phyloP scores from a whole-genome alignment of 2,329 filamentous ascomycete species.

The Madurella mycetomatis region DNA sequence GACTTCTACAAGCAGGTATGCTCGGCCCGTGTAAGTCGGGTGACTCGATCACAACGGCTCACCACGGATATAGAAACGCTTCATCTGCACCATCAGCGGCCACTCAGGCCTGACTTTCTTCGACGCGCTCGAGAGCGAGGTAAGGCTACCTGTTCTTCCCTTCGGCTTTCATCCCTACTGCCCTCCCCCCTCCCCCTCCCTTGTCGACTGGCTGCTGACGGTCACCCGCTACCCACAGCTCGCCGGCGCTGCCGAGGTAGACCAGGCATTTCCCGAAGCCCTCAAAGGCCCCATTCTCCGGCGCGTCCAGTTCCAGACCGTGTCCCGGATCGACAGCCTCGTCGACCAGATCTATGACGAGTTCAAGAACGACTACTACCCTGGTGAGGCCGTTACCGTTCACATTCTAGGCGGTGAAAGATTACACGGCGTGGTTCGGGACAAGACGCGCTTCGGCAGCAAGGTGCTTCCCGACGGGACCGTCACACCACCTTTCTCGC shows the following conservation, averaged over 20 bases:
- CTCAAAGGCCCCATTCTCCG: constrained; percentile 87
- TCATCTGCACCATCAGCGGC: constrained; percentile 94
- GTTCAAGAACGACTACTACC: constrained; percentile 88
- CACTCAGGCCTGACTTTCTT: constrained; percentile 90
- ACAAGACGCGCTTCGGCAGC: constrained; percentile 74
- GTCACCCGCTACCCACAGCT: constrained; percentile 43
- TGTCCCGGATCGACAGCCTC: constrained; percentile 81
- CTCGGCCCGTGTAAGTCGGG: background rate
- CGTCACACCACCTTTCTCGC: constrained; percentile 64
- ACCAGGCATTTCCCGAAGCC: constrained; percentile 85
- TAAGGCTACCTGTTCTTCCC: constrained; percentile 39
- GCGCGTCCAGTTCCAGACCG: constrained; percentile 84
- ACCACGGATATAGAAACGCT: constrained; percentile 59
- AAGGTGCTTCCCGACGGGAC: constrained; percentile 63
- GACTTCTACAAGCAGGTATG: constrained; percentile 89
- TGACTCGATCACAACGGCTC: background rate
- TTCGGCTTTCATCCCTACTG: background rate
- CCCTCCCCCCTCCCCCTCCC: constrained; percentile 2
- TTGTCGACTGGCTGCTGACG: constrained; percentile 28
- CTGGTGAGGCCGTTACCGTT: constrained; percentile 77
- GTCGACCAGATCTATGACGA: constrained; percentile 67
- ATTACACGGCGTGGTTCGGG: constrained; percentile 70
- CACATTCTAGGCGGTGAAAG: constrained; percentile 64
- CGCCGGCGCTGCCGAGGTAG: constrained; percentile 80
- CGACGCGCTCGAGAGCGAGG: constrained; percentile 86